These are phyloP conservation scores for Cryphonectria carpinicola DNA, from an alignment of 2,329 filamentous ascomycete species.

Conservation along the genomic window DNA sequence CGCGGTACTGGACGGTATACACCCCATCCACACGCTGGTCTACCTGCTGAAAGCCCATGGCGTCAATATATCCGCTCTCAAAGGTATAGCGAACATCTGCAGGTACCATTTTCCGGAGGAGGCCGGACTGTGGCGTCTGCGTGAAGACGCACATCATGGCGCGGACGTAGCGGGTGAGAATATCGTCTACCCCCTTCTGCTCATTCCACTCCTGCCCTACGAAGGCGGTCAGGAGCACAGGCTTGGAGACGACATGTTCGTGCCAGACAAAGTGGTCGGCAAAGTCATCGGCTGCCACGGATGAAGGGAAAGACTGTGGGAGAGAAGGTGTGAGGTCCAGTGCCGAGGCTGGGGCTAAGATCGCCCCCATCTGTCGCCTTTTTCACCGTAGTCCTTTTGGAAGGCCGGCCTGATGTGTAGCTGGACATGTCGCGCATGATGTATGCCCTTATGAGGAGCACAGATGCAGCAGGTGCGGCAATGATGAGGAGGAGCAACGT, in stretches of 20 bases:
- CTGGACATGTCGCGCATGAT: constrained; percentile 15
- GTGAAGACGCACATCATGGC: constrained; percentile 20
- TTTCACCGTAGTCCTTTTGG: neutral
- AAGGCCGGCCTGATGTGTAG: neutral
- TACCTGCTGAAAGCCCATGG: constrained; percentile 6
- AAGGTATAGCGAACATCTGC: constrained; percentile 2
- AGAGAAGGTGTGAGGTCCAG: neutral
- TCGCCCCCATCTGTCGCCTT: neutral
- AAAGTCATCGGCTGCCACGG: neutral
- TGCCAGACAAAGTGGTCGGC: constrained; percentile 4
- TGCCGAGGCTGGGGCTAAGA: neutral
- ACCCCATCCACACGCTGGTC: constrained; percentile 17
- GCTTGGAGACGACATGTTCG: constrained; percentile 18
- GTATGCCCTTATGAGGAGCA: constrained; percentile 1
- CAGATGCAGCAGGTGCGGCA: constrained; percentile 3
- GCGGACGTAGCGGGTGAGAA: constrained; percentile 19
- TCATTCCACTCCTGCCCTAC: neutral
- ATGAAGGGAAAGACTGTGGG: constrained; percentile 12
- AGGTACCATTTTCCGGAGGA: constrained; percentile 16
- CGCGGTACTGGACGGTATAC: constrained; percentile 21
- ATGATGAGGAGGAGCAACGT: constrained; percentile 1
- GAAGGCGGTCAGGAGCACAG: neutral
- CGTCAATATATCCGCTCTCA: constrained; percentile 6
- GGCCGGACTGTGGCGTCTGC: constrained; percentile 12
- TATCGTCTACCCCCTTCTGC: neutral